Base-by-base conservation (phyloP, 495 filamentous ascomycete genomes). In the Talaromyces borbonicus region DNA sequence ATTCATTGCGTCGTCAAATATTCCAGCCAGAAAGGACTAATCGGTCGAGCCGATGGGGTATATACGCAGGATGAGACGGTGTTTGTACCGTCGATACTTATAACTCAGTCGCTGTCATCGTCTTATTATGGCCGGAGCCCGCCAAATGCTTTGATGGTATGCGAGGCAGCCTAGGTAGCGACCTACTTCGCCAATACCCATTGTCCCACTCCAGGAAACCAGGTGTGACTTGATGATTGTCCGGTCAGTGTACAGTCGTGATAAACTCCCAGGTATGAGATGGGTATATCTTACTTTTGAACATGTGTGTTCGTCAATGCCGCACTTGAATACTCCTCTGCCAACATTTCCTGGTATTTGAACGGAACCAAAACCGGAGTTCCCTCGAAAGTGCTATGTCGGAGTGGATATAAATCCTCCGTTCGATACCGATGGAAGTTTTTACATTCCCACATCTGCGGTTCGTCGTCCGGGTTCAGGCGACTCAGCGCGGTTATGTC, bases 401-500 rank as follows among this genome's bases (percentile, higher is more conserved):
- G 65, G 57, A 79, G 53, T 1, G 75, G 75, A 53, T 69, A 78
- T 0, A 79, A 58, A 46, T 78, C 73, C 5, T 51, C 53, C 12
- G 62, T 66, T n/a, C 56, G 57, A 43, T 92, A 94, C 8, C 68
- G 66, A 59, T 94, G 87, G 55, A 73, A 74, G 52, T 92, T 89
- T 71, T 92, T 92, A 59, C 86, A 90, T 53, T 75, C 78, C 80
- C 81, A 85, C n/a, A 84, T 62, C 2, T 80, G 79, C 2, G 83
- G 83, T 20, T 51, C 25, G 3, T 56, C 56, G 9, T 69, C 62
- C 7, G 78, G 72, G 22, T 87, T 67, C n/a, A 81, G 74, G 57
- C 85, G 80, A 32, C 75, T 75, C 20, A 92, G 60, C 19, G 78
- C 87, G n/a, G 87, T 94, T 57, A 94, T 87, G 56, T 94, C 87